These are phyloP conservation scores for Diplodia scrobiculata DNA, from an alignment of 2,329 filamentous ascomycete genomes.

Conservation along the genomic window DNA sequence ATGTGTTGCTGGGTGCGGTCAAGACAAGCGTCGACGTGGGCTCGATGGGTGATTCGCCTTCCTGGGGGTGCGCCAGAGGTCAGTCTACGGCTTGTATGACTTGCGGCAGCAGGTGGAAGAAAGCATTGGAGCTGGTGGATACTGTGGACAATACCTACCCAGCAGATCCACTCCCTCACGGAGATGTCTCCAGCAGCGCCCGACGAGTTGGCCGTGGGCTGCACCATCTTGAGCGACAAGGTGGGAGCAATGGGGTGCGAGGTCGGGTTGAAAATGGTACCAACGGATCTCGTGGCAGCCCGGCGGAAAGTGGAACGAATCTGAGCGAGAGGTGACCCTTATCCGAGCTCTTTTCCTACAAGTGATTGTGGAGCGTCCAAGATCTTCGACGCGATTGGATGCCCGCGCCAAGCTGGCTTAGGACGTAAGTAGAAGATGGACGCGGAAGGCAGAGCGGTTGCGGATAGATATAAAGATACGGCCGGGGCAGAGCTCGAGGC, in stretches of 20 bases:
- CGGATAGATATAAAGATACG: not conserved
- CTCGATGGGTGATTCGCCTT: slow-evolving; percentile 52
- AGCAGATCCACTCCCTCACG: slow-evolving; percentile 22
- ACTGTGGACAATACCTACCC: slow-evolving; percentile 7
- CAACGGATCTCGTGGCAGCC: not conserved
- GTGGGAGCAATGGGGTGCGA: not conserved
- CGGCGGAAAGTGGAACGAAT: not conserved
- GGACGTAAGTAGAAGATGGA: not conserved
- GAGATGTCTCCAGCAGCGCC: slow-evolving; percentile 7
- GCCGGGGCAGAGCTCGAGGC: not conserved
- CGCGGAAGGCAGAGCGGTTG: not conserved
- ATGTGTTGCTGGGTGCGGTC: slow-evolving; percentile 59
- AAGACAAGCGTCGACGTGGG: slow-evolving; percentile 67
- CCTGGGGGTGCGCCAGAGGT: slow-evolving; percentile 10
- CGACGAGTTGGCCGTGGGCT: not conserved
- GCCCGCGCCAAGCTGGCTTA: not conserved
- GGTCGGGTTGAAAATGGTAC: not conserved
- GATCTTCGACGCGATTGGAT: not conserved
- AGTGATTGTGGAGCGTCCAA: not conserved
- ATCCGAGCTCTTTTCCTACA: not conserved
- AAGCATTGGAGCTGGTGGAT: not conserved
- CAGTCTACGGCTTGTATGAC: not conserved
- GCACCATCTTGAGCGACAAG: slow-evolving; percentile 2
- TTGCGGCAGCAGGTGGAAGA: not conserved
- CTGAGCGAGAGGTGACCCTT: not conserved